Evolutionary conservation across 768 basidiomycete species (phyloP).

Genomic region (Pleurotus platypus): DNA sequence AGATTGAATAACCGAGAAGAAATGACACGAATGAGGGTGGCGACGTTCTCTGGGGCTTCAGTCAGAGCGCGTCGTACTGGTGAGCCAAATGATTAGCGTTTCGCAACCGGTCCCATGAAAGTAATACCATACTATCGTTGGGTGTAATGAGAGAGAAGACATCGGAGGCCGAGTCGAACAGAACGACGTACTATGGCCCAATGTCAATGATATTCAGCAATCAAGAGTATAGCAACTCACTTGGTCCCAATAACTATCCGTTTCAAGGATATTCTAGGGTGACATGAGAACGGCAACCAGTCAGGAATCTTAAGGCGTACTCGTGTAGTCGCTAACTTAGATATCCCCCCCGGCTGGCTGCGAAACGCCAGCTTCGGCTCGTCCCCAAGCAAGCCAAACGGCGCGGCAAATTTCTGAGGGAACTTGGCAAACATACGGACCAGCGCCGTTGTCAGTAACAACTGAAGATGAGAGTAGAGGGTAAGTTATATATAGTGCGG

Average conservation of each 20-base stretch:
- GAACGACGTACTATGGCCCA: conserved; percentile 59
- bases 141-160: conserved; percentile 87
- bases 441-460: no score
- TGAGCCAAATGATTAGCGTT: conserved; percentile 10
- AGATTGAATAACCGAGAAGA: conserved; percentile 69
- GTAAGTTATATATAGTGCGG: not conserved
- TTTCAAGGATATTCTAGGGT: conserved; percentile 64
- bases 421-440: conserved; percentile 63
- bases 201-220: not conserved
- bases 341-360: conserved; percentile 75
- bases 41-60: conserved; percentile 83
- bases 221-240: conserved; percentile 33
- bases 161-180: conserved; percentile 89
- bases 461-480: not conserved
- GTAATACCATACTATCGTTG: conserved; percentile 64
- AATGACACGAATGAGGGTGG: conserved; percentile 73
- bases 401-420: conserved; percentile 68
- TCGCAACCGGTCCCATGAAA: conserved; percentile 6
- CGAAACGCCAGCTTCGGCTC: conserved; percentile 89
- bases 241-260: conserved; percentile 89
- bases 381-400: conserved; percentile 78
- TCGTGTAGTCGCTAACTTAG: conserved; percentile 67
- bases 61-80: conserved; percentile 79
- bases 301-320: conserved; percentile 40
- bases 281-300: conserved; percentile 4